Conservation (phyloP, 495 filamentous ascomycete genomes). For the Hyaloscypha variabilis region DNA sequence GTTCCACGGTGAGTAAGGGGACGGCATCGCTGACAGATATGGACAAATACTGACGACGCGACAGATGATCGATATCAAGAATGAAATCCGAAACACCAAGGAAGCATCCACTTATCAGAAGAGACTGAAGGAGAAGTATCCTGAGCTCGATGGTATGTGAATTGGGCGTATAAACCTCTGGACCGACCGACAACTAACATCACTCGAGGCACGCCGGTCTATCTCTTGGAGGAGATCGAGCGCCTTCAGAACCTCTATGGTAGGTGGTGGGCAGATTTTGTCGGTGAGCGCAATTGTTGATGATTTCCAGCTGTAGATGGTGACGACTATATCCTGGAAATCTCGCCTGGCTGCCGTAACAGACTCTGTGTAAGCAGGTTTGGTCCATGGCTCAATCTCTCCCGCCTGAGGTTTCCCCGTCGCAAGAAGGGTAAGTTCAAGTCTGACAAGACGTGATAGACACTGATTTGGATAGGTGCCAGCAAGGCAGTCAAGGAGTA, state of each 20-base stretch:
- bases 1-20: background rate
- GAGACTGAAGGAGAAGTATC: slow-evolving; percentile 3
- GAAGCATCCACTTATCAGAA: background rate
- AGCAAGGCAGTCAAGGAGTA: background rate
- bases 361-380: background rate
- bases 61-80: background rate
- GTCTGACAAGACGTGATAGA: background rate
- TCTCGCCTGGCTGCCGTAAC: background rate
- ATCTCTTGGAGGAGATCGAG: background rate
- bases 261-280: background rate
- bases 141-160: background rate
- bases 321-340: background rate
- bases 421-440: background rate
- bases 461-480: background rate
- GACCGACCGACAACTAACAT: background rate
- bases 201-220: background rate
- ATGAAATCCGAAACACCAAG: background rate
- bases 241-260: background rate
- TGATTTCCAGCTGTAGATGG: background rate
- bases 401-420: background rate
- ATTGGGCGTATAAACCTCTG: too few species aligned
- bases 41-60: background rate
- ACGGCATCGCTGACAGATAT: background rate
- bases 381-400: background rate
- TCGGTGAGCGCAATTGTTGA: background rate